Evolutionary conservation across 768 basidiomycete genomes (phyloP), one percentile per base, ranked within the genome.

Genomic region (Lactarius tabidus): DNA sequence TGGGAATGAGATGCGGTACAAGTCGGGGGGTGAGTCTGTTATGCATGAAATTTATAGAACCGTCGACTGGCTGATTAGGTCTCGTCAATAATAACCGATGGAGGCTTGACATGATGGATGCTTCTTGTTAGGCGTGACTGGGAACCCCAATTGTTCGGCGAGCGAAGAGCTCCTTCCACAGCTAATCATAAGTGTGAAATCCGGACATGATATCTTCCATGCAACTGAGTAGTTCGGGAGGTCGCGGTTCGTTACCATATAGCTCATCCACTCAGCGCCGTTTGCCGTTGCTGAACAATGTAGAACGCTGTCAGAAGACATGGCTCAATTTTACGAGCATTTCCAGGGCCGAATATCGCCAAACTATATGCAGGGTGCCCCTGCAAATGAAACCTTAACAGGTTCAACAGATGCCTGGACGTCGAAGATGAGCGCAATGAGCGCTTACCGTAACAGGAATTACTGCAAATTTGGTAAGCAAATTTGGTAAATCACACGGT

Each of bases 331-430:
- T 31, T 33, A n/a, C 18, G 7, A 56, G 26, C 35, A 60, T 60
- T 14, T 29, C 17, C 35, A 29, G 53, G 45, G 1, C 54, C 64
- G 64, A 65, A 60, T 20, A 64, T 23, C n/a, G 58, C 38, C 51
- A 38, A 26, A 18, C 36, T 33, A 8, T 8, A 52, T 36, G 26
- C 26, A 23, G 17, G 31, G 48, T n/a, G 12, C 17, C 31, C 12
- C 52, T 26, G 45, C 14, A 20, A 48, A 45, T 54, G 29, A 45
- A 51, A 38, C 7, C 23, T 28, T 33, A 8, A 38, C 20, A 26
- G 39, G 38, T 6, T 18, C 35, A 39, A 59, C 39, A 59, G 63
- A 58, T 63, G 51, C 51, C 26, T 54, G 51, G 56, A 57, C 12
- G 45, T 38, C 7, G 12, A 39, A 14, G 38, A 43, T 18, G 6